Percentiles rank a stretch among this genome's conserved stretches.
phyloP scores from a whole-genome alignment of 75 land plant genomes.

The Gnetum montanum region DNA sequence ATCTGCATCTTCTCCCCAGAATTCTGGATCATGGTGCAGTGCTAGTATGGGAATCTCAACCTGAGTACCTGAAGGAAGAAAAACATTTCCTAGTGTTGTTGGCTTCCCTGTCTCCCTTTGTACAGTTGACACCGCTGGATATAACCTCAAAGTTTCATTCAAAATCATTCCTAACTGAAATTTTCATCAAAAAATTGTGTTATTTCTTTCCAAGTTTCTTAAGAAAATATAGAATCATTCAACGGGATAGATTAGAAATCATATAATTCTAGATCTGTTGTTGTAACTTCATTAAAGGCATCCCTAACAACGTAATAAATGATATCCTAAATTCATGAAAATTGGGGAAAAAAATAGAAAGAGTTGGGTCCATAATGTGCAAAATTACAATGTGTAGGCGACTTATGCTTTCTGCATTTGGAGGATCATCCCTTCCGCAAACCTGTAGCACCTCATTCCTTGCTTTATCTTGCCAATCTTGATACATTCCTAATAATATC shows the following conservation, averaged over 20 bases:
- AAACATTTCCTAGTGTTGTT: conserved; percentile 18
- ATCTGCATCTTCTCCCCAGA: conserved; percentile 51
- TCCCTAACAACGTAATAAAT: neutral
- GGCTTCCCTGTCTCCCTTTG: conserved; percentile 16
- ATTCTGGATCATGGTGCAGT: conserved; percentile 32
- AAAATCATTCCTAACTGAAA: conserved; percentile 43
- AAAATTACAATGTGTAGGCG: conserved; percentile 51
- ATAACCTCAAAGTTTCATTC: conserved; percentile 38
- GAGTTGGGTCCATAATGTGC: too few species aligned
- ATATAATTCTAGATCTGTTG: too few species aligned
- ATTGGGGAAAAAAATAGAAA: neutral
- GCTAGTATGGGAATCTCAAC: conserved; percentile 28
- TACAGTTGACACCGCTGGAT: conserved; percentile 23
- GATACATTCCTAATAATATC: conserved; percentile 36
- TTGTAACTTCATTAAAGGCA: neutral
- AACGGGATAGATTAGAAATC: too few species aligned
- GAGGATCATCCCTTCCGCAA: conserved; percentile 15
- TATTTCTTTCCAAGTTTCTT: neutral
- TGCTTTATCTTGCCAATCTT: conserved; percentile 48
- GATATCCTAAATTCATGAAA: too few species aligned
- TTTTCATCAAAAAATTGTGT: conserved; percentile 4
- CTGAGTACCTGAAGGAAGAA: conserved; percentile 26
- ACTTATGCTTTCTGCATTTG: conserved; percentile 26
- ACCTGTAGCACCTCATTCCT: conserved; percentile 37
- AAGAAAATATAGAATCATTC: too few species aligned